phyloP scores from a whole-genome alignment of 2,329 filamentous ascomycete genomes.

The Colletotrichum sp. region DNA sequence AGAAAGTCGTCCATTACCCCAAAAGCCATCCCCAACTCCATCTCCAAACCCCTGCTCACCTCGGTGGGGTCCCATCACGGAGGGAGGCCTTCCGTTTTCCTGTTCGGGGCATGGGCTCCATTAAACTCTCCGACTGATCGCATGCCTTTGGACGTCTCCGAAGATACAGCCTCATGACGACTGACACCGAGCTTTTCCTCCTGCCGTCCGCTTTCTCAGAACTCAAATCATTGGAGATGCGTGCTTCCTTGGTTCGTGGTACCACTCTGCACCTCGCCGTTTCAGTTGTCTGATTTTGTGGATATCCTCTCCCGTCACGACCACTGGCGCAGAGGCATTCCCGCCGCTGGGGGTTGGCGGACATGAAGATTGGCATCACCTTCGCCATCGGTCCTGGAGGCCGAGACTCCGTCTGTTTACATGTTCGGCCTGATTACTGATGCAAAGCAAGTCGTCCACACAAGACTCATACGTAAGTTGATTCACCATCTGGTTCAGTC shows the following conservation, averaged over 20 bases:
- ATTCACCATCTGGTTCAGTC: not conserved
- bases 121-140: not conserved
- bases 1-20: not conserved
- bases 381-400: not conserved
- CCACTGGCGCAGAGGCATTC: not conserved
- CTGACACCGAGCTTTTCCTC: not conserved
- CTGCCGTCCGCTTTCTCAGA: not conserved
- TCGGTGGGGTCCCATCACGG: conserved; percentile 8
- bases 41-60: not conserved
- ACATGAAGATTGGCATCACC: not conserved
- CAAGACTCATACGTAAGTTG: not conserved
- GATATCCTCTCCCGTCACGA: not conserved
- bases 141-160: not conserved
- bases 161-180: not conserved
- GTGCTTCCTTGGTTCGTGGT: not conserved
- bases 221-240: not conserved
- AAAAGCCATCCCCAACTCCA: not conserved
- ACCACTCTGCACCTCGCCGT: not conserved
- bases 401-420: not conserved
- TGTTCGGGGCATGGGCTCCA: not conserved
- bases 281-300: not conserved
- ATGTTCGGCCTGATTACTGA: not conserved
- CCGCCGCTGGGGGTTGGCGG: not conserved
- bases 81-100: conserved; percentile 5
- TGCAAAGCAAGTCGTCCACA: not conserved